Conservation (phyloP, 2,329 filamentous ascomycete genomes). For the Bipolaris victoriae region DNA sequence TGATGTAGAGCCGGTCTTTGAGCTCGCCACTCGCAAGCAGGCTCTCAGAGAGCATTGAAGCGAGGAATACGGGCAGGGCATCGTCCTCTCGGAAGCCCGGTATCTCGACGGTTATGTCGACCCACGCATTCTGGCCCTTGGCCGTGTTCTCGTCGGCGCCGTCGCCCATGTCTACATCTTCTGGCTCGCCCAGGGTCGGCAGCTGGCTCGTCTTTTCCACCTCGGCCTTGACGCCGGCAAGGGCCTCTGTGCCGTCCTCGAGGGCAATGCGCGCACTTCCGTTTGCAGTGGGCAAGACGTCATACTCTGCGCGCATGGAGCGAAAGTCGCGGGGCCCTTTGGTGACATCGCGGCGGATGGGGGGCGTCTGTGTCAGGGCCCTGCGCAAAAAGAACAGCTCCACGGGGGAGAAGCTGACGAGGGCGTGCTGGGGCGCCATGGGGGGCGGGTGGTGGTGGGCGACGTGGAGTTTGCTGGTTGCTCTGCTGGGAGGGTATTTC, state of each 20-base stretch:
- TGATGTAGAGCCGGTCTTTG: conserved; percentile 79
- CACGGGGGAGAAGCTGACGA: conserved; percentile 84
- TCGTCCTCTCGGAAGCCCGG: conserved; percentile 92
- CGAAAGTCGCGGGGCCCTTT: conserved; percentile 78
- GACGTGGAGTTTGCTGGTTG: conserved; percentile 12
- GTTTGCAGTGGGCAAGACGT: conserved; percentile 86
- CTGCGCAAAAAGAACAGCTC: conserved; percentile 95
- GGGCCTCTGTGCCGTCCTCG: conserved; percentile 91
- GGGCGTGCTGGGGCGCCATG: conserved; percentile 54
- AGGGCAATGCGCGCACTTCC: conserved; percentile 94
- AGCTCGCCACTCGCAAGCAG: conserved; percentile 73
- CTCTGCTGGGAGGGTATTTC: conserved; percentile 15
- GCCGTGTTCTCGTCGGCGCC: conserved; percentile 37
- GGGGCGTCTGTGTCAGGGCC: conserved; percentile 79
- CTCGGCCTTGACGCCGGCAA: conserved; percentile 95
- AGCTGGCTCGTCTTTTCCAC: conserved; percentile 71
- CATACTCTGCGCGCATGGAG: conserved; percentile 85
- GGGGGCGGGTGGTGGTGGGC: conserved; percentile 14
- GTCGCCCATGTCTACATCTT: conserved; percentile 52
- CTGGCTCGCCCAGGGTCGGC: conserved; percentile 28
- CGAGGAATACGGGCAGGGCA: conserved; percentile 82
- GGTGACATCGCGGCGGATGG: conserved; percentile 78
- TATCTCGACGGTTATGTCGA: conserved; percentile 90
- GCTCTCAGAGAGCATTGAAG: conserved; percentile 87
- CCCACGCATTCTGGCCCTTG: conserved; percentile 70